Evolutionary conservation across 2,329 filamentous ascomycete species (phyloP).

Genomic region (Exophiala alcalophila): DNA sequence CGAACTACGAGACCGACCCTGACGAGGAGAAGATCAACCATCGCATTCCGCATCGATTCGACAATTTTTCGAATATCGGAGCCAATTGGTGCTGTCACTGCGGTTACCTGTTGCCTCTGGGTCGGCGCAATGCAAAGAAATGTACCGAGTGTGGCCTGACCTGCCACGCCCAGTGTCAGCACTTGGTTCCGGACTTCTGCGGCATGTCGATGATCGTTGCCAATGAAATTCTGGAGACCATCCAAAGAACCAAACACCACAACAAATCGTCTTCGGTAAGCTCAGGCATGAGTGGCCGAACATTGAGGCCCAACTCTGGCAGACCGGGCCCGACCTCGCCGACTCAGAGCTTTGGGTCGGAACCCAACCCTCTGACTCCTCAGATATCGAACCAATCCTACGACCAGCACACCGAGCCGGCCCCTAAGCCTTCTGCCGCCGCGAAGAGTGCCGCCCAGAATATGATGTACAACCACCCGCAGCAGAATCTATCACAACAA

Average conservation of each 20-base stretch:
- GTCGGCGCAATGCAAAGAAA: constrained; percentile 90
- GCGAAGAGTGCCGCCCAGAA: constrained; percentile 30
- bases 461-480: constrained; percentile 36
- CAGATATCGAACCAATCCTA: constrained; percentile 37
- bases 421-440: constrained; percentile 38
- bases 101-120: constrained; percentile 90
- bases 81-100: constrained; percentile 99
- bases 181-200: constrained; percentile 96
- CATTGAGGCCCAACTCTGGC: constrained; percentile 56
- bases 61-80: constrained; percentile 93
- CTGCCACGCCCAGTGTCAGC: constrained; percentile 84
- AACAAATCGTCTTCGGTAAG: constrained; percentile 54
- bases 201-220: constrained; percentile 98
- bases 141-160: constrained; percentile 90
- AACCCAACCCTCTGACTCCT: constrained; percentile 34
- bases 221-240: constrained; percentile 86
- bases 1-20: constrained; percentile 94
- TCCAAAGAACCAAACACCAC: constrained; percentile 74
- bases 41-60: constrained; percentile 94
- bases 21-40: constrained; percentile 99
- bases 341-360: constrained; percentile 27
- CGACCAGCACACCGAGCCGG: constrained; percentile 34
- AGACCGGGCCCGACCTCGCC: constrained; percentile 41
- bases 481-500: constrained; percentile 41
- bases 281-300: constrained; percentile 61